Conservation (phyloP, 805 yeast genomes). For the Saccharomycodes ludwigii region DNA sequence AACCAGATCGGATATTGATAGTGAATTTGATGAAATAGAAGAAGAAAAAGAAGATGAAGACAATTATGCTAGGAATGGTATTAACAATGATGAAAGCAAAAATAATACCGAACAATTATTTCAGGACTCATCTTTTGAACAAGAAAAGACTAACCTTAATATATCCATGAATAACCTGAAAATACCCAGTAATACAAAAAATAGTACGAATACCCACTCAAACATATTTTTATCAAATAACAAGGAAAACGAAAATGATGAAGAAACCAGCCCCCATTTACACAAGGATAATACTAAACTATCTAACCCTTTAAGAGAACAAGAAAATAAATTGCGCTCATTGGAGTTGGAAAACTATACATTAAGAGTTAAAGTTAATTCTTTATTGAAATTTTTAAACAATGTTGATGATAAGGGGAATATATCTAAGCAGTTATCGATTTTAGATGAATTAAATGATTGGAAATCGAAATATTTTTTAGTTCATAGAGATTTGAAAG, state of each 20-base stretch:
- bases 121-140: constrained; percentile 1
- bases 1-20: background rate
- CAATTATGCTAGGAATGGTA: background rate
- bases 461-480: constrained; percentile 10
- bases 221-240: background rate
- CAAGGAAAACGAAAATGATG: background rate
- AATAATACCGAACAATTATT: no score
- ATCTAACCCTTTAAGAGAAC: constrained; percentile 22
- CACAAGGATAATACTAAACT: constrained; percentile 2
- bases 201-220: background rate
- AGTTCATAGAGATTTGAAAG: background rate
- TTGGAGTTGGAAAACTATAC: constrained; percentile 18
- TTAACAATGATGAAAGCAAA: constrained; percentile 1
- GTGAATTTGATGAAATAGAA: background rate
- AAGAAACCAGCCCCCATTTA: background rate
- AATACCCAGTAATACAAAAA: background rate
- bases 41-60: background rate
- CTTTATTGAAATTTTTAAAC: constrained; percentile 19
- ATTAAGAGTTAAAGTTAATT: constrained; percentile 17
- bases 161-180: background rate
- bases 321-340: constrained; percentile 15
- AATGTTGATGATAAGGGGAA: constrained; percentile 17
- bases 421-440: constrained; percentile 11
- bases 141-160: background rate
- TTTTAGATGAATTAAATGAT: constrained; percentile 15